These are phyloP conservation scores for Podaxis pistillaris DNA, from an alignment of 768 basidiomycete genomes.

Conservation along the genomic window DNA sequence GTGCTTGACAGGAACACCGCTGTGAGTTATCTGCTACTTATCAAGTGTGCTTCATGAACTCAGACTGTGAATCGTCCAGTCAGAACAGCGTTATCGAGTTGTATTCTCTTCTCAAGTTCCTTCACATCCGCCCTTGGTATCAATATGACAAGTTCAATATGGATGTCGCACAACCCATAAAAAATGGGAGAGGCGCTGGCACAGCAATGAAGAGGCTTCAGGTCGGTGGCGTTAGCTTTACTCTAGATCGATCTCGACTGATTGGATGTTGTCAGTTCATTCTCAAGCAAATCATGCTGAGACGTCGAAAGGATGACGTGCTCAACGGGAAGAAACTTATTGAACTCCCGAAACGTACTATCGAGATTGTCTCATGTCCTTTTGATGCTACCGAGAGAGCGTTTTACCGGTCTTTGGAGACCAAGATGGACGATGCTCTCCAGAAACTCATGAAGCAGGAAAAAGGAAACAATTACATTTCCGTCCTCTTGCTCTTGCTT, in stretches of 20 bases:
- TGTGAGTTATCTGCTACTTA: conserved; percentile 37
- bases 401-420: conserved; percentile 77
- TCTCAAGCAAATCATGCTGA: conserved; percentile 83
- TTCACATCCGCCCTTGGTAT: conserved; percentile 79
- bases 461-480: conserved; percentile 63
- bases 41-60: conserved; percentile 18
- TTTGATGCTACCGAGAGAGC: conserved; percentile 76
- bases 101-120: conserved; percentile 85
- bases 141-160: conserved; percentile 78
- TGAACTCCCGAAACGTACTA: conserved; percentile 69
- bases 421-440: conserved; percentile 62
- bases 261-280: conserved; percentile 50
- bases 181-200: conserved; percentile 53
- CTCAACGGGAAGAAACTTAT: conserved; percentile 82
- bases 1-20: conserved; percentile 85
- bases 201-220: conserved; percentile 85
- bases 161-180: conserved; percentile 79
- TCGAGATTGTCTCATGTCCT: conserved; percentile 70
- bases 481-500: conserved; percentile 68
- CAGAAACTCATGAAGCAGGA: conserved; percentile 62
- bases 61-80: conserved; percentile 32
- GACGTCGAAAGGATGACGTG: conserved; percentile 73
- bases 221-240: conserved; percentile 32
- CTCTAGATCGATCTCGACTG: background rate
- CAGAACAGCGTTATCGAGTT: conserved; percentile 92